A percentile compares a stretch with the other conserved stretches of the same genome.
phyloP scores from a whole-genome alignment of 768 basidiomycete species.

The Holtermanniella nyarrowii region DNA sequence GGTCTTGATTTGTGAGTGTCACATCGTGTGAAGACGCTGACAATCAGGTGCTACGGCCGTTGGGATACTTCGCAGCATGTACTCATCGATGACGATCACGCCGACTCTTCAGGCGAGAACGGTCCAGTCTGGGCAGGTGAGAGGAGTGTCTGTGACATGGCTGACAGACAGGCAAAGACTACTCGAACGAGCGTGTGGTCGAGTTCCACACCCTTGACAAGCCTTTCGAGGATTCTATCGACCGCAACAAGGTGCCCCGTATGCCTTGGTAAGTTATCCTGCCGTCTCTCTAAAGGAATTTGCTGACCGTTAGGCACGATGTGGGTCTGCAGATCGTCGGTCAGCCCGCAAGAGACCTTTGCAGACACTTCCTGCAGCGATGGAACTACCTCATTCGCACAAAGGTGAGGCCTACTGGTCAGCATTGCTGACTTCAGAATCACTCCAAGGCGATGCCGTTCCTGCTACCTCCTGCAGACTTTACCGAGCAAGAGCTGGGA shows the following conservation, averaged over 20 bases:
- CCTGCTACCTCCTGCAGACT: slow-evolving; percentile 85
- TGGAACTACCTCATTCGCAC: slow-evolving; percentile 92
- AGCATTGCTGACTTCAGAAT: slow-evolving; percentile 58
- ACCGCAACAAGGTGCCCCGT: slow-evolving; percentile 72
- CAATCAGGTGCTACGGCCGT: slow-evolving; percentile 39
- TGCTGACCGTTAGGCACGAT: slow-evolving; percentile 65
- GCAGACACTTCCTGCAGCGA: slow-evolving; percentile 87
- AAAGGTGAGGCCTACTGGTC: slow-evolving; percentile 50
- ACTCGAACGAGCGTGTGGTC: slow-evolving; percentile 73
- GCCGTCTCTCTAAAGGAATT: background rate
- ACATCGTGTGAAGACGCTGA: background rate
- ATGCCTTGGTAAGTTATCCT: slow-evolving; percentile 78
- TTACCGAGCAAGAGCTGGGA: slow-evolving; percentile 65
- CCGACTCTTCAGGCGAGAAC: slow-evolving; percentile 47
- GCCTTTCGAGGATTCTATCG: slow-evolving; percentile 91
- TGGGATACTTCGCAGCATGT: slow-evolving; percentile 97
- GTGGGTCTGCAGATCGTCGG: slow-evolving; percentile 92
- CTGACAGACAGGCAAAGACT: slow-evolving; percentile 68
- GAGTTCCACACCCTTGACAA: slow-evolving; percentile 82
- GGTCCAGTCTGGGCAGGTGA: slow-evolving; percentile 64
- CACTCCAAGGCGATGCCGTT: slow-evolving; percentile 89
- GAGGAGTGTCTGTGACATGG: slow-evolving; percentile 45
- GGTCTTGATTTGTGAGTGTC: slow-evolving; percentile 77
- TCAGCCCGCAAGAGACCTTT: slow-evolving; percentile 86
- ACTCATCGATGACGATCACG: slow-evolving; percentile 66